Conservation (phyloP, 1,284 basidiomycete species). For the Vanrija pseudolonga region DNA sequence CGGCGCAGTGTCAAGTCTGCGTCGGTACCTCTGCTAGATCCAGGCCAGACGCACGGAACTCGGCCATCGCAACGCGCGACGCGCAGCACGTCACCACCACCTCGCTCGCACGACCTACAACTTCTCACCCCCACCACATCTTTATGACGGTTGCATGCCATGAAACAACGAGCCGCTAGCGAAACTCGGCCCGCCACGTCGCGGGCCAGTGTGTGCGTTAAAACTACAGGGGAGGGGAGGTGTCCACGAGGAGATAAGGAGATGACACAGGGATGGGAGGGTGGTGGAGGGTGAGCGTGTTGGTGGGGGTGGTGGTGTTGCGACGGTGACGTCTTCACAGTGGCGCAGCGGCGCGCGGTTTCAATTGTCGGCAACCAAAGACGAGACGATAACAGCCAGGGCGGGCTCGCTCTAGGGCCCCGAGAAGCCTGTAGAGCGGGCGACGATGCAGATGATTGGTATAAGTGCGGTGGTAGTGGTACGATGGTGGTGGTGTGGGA, state of each 20-base stretch:
- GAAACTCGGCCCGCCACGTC: background rate
- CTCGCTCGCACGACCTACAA: too few relatives aligned
- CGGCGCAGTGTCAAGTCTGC: too few relatives aligned
- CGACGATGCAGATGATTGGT: conserved; percentile 3
- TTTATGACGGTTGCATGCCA: conserved; percentile 2
- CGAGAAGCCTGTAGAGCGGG: background rate
- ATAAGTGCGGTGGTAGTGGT: background rate
- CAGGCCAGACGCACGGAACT: too few relatives aligned
- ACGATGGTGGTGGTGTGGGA: background rate
- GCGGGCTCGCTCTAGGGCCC: background rate
- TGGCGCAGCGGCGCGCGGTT: too few relatives aligned
- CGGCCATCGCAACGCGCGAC: too few relatives aligned
- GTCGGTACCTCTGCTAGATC: too few relatives aligned
- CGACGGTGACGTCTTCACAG: too few relatives aligned
- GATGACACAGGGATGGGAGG: background rate
- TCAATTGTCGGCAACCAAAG: too few relatives aligned
- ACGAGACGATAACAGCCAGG: background rate
- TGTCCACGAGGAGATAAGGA: background rate
- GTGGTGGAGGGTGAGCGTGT: background rate
- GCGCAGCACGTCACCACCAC: too few relatives aligned
- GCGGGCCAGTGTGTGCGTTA: background rate
- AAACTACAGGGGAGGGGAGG: background rate
- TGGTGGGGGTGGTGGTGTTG: too few relatives aligned
- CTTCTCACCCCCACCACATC: too few relatives aligned
- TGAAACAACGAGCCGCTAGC: conserved; percentile 1